Conservation (phyloP, 1,284 basidiomycete species). For the Ustilago tritici region DNA sequence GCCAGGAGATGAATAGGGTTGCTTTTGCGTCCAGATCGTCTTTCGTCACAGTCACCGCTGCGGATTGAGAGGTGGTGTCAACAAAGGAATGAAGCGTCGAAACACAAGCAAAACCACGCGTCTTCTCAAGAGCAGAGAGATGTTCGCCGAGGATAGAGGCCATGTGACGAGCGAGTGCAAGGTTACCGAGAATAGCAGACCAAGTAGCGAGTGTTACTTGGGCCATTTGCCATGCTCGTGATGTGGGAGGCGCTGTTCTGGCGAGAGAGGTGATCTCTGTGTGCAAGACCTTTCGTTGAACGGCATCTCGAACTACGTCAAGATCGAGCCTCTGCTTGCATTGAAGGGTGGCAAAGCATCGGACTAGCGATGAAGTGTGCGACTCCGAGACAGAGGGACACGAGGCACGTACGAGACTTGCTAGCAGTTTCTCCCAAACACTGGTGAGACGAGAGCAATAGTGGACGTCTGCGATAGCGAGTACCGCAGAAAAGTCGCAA, state of each 20-base stretch:
- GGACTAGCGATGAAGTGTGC: slow-evolving; percentile 9
- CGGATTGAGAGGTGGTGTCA: not conserved
- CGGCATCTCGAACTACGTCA: slow-evolving; percentile 39
- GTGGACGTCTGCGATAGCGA: slow-evolving; percentile 55
- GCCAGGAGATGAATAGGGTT: slow-evolving; percentile 51
- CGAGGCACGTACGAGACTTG: slow-evolving; percentile 49
- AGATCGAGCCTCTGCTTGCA: slow-evolving; percentile 45
- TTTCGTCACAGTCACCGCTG: not conserved
- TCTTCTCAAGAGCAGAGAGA: slow-evolving; percentile 5
- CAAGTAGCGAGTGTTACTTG: slow-evolving; percentile 58
- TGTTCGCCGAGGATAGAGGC: slow-evolving; percentile 31
- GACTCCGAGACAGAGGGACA: slow-evolving; percentile 36
- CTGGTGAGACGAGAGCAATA: slow-evolving; percentile 50
- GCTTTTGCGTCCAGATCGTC: slow-evolving; percentile 54
- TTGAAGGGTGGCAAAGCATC: slow-evolving; percentile 29
- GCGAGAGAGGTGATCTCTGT: slow-evolving; percentile 47
- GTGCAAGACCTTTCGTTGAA: slow-evolving; percentile 38
- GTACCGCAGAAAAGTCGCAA: slow-evolving; percentile 47
- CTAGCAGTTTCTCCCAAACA: slow-evolving; percentile 58
- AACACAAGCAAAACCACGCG: slow-evolving; percentile 13
- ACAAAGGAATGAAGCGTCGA: slow-evolving; percentile 29
- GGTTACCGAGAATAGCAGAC: slow-evolving; percentile 56
- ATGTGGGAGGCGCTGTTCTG: slow-evolving; percentile 39
- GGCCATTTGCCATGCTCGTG: slow-evolving; percentile 45
- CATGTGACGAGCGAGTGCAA: slow-evolving; percentile 41